Base-by-base conservation (phyloP, 116 monocot species). In the Cymodocea nodosa region DNA sequence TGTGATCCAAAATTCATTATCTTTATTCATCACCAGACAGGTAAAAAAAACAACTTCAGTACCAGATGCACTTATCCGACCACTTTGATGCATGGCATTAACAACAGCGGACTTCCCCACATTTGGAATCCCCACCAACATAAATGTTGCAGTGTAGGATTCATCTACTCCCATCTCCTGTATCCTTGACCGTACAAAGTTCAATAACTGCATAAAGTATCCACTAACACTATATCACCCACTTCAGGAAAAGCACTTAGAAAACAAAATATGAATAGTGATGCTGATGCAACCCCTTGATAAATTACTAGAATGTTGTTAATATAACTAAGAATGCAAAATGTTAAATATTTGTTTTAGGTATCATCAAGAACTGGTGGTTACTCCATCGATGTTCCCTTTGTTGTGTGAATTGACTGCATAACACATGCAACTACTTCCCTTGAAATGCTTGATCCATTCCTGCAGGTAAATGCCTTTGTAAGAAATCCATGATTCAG, bases 91-190 rank as follows among this genome's bases (percentile, higher is more conserved):
- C 78, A 86, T 67, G 40, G 78, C 74, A 82, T 89, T 94, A 50
- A 70, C 80, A 68, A 89, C 68, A 18, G 86, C 84, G 16, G 89
- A 94, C 68, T 94, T 94, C 23, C 94, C 94, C 50, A 87, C 86
- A 81, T 94, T 94, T 15, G 94, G 89, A 68, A 89, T 80, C 50
- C 94, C 94, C 35, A 80, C 80, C 71, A 94, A 68, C 64, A 94
- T 48, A 22, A 89, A 74, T 55, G 82, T 82, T 65, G 80, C 82
- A 58, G 86, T 84, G 53, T 73, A 74, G 34, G 51, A 65, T 18
- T 81, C 65, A 59, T 75, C 73, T 68, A 67, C 73, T 64, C 77
- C 80, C 25, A 85, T n/a, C 56, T 85, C 77, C 63, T 57, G 79
- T n/a, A 73, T 74, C 60, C 70, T 79, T 44, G 70, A 39, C 48